phyloP scores from a whole-genome alignment of 2,329 filamentous ascomycete species.

The Ophiosphaerella korrae region DNA sequence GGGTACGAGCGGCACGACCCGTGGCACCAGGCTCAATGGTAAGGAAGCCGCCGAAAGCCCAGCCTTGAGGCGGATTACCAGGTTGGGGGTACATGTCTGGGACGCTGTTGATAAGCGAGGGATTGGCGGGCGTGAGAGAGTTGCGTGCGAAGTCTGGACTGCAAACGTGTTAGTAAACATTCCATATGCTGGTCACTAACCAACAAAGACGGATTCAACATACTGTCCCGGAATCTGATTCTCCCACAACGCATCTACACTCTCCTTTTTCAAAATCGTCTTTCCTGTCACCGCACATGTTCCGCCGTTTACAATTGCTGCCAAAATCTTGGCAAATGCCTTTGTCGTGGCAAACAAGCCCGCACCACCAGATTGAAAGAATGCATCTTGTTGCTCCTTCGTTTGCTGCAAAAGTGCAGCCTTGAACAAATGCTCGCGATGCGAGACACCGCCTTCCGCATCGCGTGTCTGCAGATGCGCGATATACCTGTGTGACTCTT shows the following conservation, averaged over 20 bases:
- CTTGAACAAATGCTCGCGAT: conserved; percentile 59
- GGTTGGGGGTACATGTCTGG: conserved; percentile 57
- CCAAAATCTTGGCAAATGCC: conserved; percentile 66
- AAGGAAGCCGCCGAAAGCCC: conserved; percentile 66
- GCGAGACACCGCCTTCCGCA: conserved; percentile 44
- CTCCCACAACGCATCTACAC: conserved; percentile 67
- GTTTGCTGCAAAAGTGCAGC: conserved; percentile 53
- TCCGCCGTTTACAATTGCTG: conserved; percentile 68
- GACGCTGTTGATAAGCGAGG: conserved; percentile 54
- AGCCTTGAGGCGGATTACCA: conserved; percentile 64
- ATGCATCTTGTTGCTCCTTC: conserved; percentile 49
- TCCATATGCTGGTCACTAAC: too few species aligned
- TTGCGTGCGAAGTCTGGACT: conserved; percentile 57
- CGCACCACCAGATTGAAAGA: conserved; percentile 66
- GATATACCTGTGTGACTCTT: conserved; percentile 60
- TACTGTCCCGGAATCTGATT: conserved; percentile 62
- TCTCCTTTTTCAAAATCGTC: conserved; percentile 61
- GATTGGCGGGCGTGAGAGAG: conserved; percentile 54
- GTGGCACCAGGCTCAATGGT: conserved; percentile 53
- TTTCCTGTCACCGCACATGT: conserved; percentile 61
- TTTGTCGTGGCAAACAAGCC: conserved; percentile 64
- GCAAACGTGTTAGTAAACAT: not conserved
- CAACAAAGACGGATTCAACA: not conserved
- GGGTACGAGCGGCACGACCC: conserved; percentile 59
- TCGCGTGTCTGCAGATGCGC: conserved; percentile 63